phyloP scores from a whole-genome alignment of 2,329 filamentous ascomycete genomes.

The Endothia cerciana region DNA sequence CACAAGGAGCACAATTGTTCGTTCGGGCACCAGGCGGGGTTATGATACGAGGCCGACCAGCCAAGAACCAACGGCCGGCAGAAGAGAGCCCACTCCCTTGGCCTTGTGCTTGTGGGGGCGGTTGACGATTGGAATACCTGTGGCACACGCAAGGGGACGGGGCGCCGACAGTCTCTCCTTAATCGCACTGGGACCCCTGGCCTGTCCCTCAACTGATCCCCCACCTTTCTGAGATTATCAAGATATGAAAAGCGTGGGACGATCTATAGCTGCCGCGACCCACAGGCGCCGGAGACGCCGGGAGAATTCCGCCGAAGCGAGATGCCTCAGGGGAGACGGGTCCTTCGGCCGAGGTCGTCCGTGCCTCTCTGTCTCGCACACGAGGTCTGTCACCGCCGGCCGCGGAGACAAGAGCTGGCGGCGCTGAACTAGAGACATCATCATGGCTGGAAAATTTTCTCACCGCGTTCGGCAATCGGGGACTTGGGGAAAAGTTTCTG shows the following conservation, averaged over 20 bases:
- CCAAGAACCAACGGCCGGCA: not conserved
- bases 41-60: not conserved
- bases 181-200: slow-evolving; percentile 18
- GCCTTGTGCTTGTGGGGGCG: not conserved
- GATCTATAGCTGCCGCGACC: not conserved
- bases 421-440: too few relatives aligned
- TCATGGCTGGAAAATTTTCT: not conserved
- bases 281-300: slow-evolving; percentile 5
- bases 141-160: not conserved
- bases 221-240: slow-evolving; percentile 26
- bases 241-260: slow-evolving; percentile 19
- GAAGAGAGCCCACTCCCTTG: not conserved
- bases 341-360: not conserved
- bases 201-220: slow-evolving; percentile 25
- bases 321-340: not conserved
- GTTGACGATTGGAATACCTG: not conserved
- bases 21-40: not conserved
- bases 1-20: not conserved
- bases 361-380: not conserved
- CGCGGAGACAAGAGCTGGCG: too few relatives aligned
- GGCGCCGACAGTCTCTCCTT: not conserved
- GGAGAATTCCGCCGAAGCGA: not conserved
- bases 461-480: too few relatives aligned
- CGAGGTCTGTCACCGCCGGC: too few relatives aligned
- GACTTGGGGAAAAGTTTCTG: too few relatives aligned